Conservation (phyloP, 306 rosid species). For the Ziziphus jujuba region DNA sequence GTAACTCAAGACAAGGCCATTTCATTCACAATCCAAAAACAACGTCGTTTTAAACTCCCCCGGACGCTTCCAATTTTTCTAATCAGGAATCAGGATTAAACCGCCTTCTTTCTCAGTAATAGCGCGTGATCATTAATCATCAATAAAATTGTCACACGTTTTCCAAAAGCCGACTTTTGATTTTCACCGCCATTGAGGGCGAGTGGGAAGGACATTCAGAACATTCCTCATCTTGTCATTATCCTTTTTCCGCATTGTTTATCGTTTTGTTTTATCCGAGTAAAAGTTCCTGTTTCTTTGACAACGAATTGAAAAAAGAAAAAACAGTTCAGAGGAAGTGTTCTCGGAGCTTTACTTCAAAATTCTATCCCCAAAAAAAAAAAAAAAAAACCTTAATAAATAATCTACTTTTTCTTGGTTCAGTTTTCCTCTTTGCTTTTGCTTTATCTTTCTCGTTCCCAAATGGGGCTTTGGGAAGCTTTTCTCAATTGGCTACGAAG, state of each 20-base stretch:
- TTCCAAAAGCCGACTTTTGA: neutral
- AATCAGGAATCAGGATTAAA: neutral
- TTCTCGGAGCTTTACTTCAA: conserved; percentile 2
- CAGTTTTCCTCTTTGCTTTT: neutral
- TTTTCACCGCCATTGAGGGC: neutral
- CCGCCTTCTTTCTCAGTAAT: neutral
- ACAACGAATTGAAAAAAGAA: neutral
- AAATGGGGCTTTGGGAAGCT: conserved; percentile 64
- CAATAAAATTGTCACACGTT: neutral
- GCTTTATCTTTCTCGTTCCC: conserved; percentile 6
- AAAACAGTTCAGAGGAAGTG: neutral
- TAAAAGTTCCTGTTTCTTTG: neutral
- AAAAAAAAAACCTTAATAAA: conserved; percentile 9
- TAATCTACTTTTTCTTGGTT: neutral
- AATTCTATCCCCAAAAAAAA: neutral
- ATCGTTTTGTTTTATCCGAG: too few relatives aligned
- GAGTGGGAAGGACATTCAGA: conserved; percentile 8
- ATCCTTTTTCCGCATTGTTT: neutral
- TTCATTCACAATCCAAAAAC: neutral
- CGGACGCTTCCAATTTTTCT: neutral
- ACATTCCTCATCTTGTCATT: conserved; percentile 24
- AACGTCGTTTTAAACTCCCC: conserved; percentile 9
- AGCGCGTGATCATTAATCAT: neutral
- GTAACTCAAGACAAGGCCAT: neutral
- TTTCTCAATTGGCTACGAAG: conserved; percentile 69